phyloP scores from a whole-genome alignment of 2,329 filamentous ascomycete genomes.

The Botrytis galanthina region DNA sequence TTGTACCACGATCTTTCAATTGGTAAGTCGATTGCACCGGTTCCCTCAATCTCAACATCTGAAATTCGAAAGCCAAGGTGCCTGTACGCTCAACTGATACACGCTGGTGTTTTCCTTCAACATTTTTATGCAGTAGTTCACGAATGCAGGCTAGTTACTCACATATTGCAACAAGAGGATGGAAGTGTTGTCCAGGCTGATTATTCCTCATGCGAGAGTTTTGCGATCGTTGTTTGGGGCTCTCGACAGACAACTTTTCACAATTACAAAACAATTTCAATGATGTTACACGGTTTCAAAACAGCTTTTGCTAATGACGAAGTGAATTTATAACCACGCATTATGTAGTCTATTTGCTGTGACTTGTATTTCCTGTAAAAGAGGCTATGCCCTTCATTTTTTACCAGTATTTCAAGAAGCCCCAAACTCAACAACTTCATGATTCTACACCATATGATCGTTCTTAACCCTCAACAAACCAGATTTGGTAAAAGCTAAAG shows the following conservation, averaged over 20 bases:
- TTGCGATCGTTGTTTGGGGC: too few relatives aligned
- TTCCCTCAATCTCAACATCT: too few relatives aligned
- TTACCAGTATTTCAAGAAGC: neutral
- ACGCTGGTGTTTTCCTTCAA: neutral
- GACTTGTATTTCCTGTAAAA: neutral
- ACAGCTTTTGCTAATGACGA: too few relatives aligned
- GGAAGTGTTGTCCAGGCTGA: neutral
- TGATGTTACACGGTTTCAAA: neutral
- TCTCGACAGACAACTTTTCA: neutral
- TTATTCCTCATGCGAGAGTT: neutral
- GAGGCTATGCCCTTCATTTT: neutral
- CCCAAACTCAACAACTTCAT: neutral
- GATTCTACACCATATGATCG: neutral
- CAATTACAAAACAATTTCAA: neutral
- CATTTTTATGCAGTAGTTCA: neutral
- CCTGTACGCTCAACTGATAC: too few relatives aligned
- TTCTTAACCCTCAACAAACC: neutral
- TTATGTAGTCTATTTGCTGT: neutral
- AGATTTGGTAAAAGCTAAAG: neutral
- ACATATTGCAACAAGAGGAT: neutral
- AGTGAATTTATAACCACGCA: fast-evolving
- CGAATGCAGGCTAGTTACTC: neutral
- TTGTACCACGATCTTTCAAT: too few relatives aligned
- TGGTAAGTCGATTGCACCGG: neutral
- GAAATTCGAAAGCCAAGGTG: neutral